Conservation (phyloP, 768 basidiomycete genomes). For the Leccinum barrowsii region DNA sequence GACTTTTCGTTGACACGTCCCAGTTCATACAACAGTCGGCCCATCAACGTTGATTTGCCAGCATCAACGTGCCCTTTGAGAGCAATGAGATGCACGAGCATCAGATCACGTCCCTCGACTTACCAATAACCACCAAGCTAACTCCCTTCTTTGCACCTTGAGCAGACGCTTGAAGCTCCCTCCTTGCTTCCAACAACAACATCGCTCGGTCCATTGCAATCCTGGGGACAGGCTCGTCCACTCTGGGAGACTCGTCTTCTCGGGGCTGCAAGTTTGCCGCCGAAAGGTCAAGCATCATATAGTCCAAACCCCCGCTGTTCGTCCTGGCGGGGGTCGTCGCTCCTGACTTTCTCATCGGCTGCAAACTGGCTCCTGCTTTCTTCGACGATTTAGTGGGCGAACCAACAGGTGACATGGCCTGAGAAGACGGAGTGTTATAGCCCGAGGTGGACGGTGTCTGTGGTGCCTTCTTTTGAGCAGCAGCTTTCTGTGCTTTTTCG, state of each 20-base stretch:
- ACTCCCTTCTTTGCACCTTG: slow-evolving; percentile 62
- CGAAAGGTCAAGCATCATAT: slow-evolving; percentile 67
- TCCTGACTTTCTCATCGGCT: slow-evolving; percentile 37
- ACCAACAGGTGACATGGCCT: slow-evolving; percentile 40
- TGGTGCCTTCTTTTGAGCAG: slow-evolving; percentile 41
- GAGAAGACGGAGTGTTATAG: slow-evolving; percentile 38
- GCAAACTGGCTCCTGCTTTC: slow-evolving; percentile 32
- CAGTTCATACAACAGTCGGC: slow-evolving; percentile 86
- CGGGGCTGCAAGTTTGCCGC: slow-evolving; percentile 62
- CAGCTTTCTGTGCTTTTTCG: slow-evolving; percentile 65
- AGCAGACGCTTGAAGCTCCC: slow-evolving; percentile 43
- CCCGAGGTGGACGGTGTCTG: slow-evolving; percentile 37
- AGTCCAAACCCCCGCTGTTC: slow-evolving; percentile 39
- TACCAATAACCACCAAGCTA: slow-evolving; percentile 92
- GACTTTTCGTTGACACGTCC: slow-evolving; percentile 86
- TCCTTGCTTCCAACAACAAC: slow-evolving; percentile 75
- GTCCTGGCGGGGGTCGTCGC: slow-evolving; percentile 40
- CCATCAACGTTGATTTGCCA: slow-evolving; percentile 98
- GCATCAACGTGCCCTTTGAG: slow-evolving; percentile 93
- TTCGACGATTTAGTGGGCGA: slow-evolving; percentile 42
- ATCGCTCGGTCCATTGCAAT: slow-evolving; percentile 73
- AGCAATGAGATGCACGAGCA: slow-evolving; percentile 8
- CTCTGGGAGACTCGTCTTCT: slow-evolving; percentile 35
- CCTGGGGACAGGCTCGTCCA: slow-evolving; percentile 55
- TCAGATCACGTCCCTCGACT: slow-evolving; percentile 11